These are phyloP conservation scores for Phalaenopsis hybrid DNA, from an alignment of 116 monocot genomes.

Conservation along the genomic window DNA sequence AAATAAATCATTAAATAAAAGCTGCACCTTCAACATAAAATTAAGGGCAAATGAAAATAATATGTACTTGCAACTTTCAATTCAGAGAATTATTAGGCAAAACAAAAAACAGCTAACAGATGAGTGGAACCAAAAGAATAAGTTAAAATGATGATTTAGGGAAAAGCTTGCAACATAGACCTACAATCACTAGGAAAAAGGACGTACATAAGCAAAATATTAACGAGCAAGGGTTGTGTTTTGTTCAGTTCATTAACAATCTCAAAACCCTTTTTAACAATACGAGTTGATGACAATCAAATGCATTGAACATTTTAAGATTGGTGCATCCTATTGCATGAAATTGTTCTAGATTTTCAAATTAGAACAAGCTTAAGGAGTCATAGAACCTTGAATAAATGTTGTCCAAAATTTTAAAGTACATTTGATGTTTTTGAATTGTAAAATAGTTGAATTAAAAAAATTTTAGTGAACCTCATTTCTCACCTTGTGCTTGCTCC, in stretches of 20 bases:
- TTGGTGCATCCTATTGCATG: background rate
- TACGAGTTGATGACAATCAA: background rate
- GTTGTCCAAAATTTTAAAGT: too few species aligned
- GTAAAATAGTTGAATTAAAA: too few species aligned
- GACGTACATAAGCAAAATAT: background rate
- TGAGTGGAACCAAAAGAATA: too few species aligned
- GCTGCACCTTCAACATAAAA: background rate
- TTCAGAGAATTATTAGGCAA: background rate
- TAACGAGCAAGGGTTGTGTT: background rate
- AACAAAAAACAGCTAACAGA: too few species aligned
- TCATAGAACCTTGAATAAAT: too few species aligned
- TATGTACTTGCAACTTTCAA: background rate
- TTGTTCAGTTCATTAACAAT: background rate
- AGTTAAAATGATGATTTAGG: background rate
- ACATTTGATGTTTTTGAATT: too few species aligned
- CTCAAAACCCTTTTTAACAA: background rate
- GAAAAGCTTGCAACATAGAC: background rate
- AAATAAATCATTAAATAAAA: background rate
- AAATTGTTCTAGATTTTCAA: background rate
- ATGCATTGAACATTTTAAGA: background rate
- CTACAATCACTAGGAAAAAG: background rate
- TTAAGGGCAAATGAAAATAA: background rate
- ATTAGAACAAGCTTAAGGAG: background rate
- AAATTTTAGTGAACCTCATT: too few species aligned
- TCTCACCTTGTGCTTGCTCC: too few species aligned